Base-by-base conservation (phyloP, 176 grass and related monocot genomes). In the Cocos nucifera region DNA sequence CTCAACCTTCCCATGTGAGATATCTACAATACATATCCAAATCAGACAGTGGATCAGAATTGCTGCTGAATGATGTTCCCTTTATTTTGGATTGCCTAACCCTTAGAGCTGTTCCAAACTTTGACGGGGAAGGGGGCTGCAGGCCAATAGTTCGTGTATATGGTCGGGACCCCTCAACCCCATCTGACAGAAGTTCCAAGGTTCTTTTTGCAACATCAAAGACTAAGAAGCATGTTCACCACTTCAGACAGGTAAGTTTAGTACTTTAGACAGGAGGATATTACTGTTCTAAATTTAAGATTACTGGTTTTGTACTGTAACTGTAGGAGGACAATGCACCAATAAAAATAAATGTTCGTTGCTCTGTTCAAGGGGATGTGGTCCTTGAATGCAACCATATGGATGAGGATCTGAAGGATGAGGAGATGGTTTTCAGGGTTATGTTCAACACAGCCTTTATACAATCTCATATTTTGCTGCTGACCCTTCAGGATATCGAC, bases 381-480 rank as follows among this genome's bases (percentile, higher is more conserved):
- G 69, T 91, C 39, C 78, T 97, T 69, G 87, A 97, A 74, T 97
- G 92, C 77, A 71, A 91, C 27, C 81, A 97, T 76, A 57, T 88
- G 63, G 81, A 82, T 66, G 70, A 82, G 69, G 71, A 63, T 66
- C 54, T 60, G n/a, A 66, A 78, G 58, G 70, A 67, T 44, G 84
- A 85, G 74, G 69, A 64, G 54, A 67, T 97, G 20, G 88, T 97
- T 78, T 97, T 97, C 64, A 80, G 92, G 53, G 72, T 91, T 50
- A 97, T 85, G 87, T 97, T 97, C 84, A 97, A 91, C 59, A 97
- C 84, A 26, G 73, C 70, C 61, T 97, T 97, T 66, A 83, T 91
- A 54, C 87, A 83, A 50, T 97, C 87, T 80, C 87, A 91, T 59
- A 85, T 97, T 75, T 82, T 97, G 58, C 9, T 64, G 19, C 75